Evolutionary conservation across 2,329 filamentous ascomycete genomes (phyloP), one percentile per base, ranked within the genome.

Genomic region (Arthroderma uncinatum): DNA sequence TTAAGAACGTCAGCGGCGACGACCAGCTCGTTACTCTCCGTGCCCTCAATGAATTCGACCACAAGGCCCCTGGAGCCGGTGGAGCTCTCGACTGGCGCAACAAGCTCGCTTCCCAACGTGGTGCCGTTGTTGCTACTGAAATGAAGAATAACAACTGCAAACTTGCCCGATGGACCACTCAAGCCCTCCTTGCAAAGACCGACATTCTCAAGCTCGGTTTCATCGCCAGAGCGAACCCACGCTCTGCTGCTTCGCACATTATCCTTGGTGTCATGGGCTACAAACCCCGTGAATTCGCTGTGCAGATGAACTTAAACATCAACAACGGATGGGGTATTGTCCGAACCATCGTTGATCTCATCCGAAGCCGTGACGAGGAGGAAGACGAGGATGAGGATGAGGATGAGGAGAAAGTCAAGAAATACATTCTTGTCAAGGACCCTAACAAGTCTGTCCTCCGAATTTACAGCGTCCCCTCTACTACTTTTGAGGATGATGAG

Each of bases 121-220:
- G 93, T 83, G 93, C 93, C 58, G 92, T 98, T 44, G 87, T 98
- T 25, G 93, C 93, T 19, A 98, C 93, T 10, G 93, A 98, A 79
- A 98, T 98, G 93, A 98, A 98, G 88, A 98, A 98, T 83, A 98
- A 98, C 82, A 90, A 85, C 70, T 95, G 89, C 86, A 98, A 98
- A 80, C 85, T 98, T 62, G 93, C 93, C 58, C 82, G 93, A 72
- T 98, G 93, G 93, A 95, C 93, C 33, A 89, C 92, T 44, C 93
- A 98, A 79, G 89, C 87, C 69, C 96, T 98, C 69, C 83, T 98
- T 58, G 91, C 92, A 71, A 91, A 91, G 77, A 91, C 93, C n/a
- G 93, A 98, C 71, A 80, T 90, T 64, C 96, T 98, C 90, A 98
- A 97, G 80, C 84, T 98, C 72, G 93, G 92, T 67, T 98, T 98